Evolutionary conservation across 2,329 filamentous ascomycete genomes (phyloP).

Genomic region (Aspergillus sp.): DNA sequence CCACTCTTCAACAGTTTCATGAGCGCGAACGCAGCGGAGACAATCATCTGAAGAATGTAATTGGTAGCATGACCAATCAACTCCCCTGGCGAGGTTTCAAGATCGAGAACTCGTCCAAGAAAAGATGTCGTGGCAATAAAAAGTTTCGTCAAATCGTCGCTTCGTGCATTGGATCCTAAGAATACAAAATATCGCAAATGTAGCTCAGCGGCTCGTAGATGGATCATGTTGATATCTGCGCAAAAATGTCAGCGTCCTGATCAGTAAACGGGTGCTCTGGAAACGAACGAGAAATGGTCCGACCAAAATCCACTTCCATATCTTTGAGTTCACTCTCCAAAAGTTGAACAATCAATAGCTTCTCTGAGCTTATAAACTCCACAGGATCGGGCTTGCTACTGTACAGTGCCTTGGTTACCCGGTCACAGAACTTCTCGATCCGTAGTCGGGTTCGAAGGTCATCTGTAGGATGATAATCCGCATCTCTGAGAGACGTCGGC

Average conservation of each 20-base stretch:
- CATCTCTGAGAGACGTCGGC: conserved; percentile 36
- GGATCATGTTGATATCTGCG: conserved; percentile 38
- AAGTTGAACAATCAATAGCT: conserved; percentile 36
- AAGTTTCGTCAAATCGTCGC: conserved; percentile 37
- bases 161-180: conserved; percentile 36
- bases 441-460: conserved; percentile 44
- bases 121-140: conserved; percentile 40
- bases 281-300: conserved; percentile 26
- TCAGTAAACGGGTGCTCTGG: no score
- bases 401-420: conserved; percentile 49
- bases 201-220: conserved; percentile 38
- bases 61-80: conserved; percentile 48
- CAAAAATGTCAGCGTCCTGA: no score
- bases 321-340: conserved; percentile 40
- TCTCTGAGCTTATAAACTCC: conserved; percentile 38
- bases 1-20: conserved; percentile 58
- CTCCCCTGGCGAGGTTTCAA: conserved; percentile 38
- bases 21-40: conserved; percentile 55
- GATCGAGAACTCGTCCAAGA: conserved; percentile 37
- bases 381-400: conserved; percentile 48
- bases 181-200: conserved; percentile 41
- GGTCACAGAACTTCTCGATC: conserved; percentile 52
- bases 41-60: conserved; percentile 59
- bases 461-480: conserved; percentile 41
- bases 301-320: conserved; percentile 45